Conservation (phyloP, 345 rosid genomes). For the Garcia nutans region DNA sequence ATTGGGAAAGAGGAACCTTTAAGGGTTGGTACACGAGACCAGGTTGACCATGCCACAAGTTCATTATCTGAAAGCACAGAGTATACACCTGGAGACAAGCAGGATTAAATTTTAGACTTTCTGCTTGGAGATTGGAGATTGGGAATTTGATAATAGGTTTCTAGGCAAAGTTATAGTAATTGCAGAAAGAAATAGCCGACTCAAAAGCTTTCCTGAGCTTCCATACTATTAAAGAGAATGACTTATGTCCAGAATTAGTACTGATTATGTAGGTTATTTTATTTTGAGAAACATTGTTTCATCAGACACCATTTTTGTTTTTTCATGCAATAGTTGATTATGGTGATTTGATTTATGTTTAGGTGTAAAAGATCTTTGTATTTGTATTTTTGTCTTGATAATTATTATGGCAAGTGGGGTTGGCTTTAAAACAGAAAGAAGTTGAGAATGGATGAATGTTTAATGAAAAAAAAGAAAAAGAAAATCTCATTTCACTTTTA, state of each 20-base stretch:
- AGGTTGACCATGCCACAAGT: conserved; percentile 33
- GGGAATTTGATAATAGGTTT: not conserved
- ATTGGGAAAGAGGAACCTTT: conserved; percentile 53
- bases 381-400: not conserved
- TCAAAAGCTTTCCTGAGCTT: not conserved
- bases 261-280: not conserved
- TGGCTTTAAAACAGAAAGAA: too few relatives aligned
- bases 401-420: not conserved
- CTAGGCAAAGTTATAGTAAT: not conserved
- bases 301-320: not conserved
- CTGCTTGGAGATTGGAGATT: not conserved
- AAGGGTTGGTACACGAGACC: conserved; percentile 42
- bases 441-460: not conserved
- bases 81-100: conserved; percentile 52
- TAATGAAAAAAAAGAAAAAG: not conserved
- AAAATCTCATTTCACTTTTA: too few relatives aligned
- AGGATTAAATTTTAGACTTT: conserved; percentile 42
- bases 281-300: not conserved
- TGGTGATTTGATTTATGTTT: not conserved
- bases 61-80: conserved; percentile 42
- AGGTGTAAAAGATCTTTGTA: not conserved
- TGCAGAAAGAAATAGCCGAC: not conserved
- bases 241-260: not conserved
- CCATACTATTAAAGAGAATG: not conserved
- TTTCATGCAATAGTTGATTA: too few relatives aligned